Conservation (phyloP, 495 filamentous ascomycete species). For the Achaetomiella virescens region DNA sequence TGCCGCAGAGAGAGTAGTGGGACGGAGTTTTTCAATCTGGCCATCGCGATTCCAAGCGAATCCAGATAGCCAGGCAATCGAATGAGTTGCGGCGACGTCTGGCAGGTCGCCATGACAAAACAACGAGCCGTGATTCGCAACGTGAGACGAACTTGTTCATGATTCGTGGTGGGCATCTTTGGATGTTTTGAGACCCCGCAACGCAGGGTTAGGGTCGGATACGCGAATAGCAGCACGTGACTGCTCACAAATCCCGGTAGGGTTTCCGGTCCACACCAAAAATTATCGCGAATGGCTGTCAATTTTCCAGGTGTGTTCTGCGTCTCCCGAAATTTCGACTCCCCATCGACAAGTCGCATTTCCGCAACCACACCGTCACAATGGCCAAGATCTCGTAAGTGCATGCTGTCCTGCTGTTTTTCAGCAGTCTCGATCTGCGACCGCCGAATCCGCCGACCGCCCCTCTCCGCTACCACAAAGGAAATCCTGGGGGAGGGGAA, state of each 20-base stretch:
- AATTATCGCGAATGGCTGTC: conserved; percentile 29
- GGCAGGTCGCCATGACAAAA: too few species aligned
- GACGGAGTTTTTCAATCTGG: too few species aligned
- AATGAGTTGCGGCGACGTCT: too few species aligned
- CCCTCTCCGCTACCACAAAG: not conserved
- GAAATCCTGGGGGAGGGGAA: conserved; percentile 5
- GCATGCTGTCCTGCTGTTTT: not conserved
- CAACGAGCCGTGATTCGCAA: too few species aligned
- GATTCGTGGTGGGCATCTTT: too few species aligned
- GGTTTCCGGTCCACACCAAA: conserved; percentile 37
- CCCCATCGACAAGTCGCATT: conserved; percentile 30
- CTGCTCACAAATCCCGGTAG: conserved; percentile 26
- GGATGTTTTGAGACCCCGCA: not conserved
- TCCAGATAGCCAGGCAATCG: too few species aligned
- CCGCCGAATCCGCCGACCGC: conserved; percentile 3
- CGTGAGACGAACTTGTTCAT: too few species aligned
- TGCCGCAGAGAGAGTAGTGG: conserved; percentile 1
- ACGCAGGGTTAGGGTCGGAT: conserved; percentile 8
- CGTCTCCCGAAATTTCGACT: conserved; percentile 33
- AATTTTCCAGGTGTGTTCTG: conserved; percentile 26
- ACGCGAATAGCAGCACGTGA: conserved; percentile 20
- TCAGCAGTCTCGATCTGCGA: conserved; percentile 1
- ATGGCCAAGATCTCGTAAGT: conserved; percentile 50
- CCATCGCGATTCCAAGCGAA: too few species aligned
- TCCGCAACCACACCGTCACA: conserved; percentile 34